Base-by-base conservation (phyloP, 768 basidiomycete genomes). In the Lepiota venenata region DNA sequence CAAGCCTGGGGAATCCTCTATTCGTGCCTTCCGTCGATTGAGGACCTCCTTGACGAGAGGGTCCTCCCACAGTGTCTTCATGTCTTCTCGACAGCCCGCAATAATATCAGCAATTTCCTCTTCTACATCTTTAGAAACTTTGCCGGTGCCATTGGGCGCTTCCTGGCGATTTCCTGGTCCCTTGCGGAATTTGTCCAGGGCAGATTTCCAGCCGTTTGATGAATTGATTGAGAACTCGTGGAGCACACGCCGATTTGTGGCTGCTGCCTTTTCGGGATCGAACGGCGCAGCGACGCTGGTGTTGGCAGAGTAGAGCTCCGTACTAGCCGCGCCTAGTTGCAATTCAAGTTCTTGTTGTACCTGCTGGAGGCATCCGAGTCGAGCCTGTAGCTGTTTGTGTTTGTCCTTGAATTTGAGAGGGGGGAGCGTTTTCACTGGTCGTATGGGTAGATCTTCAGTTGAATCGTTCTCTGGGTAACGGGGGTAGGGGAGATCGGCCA, bases 1-100 rank as follows among this genome's bases (percentile, higher is more conserved):
- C 87, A 91, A 91, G 49, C 90, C 85, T 36, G 90, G 80, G 15
- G 78, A 71, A 55, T 88, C 82, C 65, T 92, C 88, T 58, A 91
- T 66, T 60, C 80, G 72, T 4, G 75, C 63, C 62, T 80, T 84
- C 25, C 78, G 73, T 42, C 78, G 67, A 52, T 61, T 66, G 55
- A 91, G 66, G 69, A 85, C 78, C 63, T 87, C 81, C 58, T 77
- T 79, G 6, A 90, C 78, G 4, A 77, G 71, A 16, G 77, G 59
- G 61, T 92, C 88, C 49, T 80, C 77, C 88, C 88, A 89, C 7
- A 91, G 69, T 15, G 70, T 71, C 56, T 80, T 81, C 63, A 91
- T 88, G 59, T 87, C 85, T 5, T 86, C 81, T 40, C 74, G 73
- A 64, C 82, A 87, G 2, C 75, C 75, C 4, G 79, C 76, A 32